Evolutionary conservation across 2,329 filamentous ascomycete species (phyloP).

Genomic region (Fusarium mundagurra): DNA sequence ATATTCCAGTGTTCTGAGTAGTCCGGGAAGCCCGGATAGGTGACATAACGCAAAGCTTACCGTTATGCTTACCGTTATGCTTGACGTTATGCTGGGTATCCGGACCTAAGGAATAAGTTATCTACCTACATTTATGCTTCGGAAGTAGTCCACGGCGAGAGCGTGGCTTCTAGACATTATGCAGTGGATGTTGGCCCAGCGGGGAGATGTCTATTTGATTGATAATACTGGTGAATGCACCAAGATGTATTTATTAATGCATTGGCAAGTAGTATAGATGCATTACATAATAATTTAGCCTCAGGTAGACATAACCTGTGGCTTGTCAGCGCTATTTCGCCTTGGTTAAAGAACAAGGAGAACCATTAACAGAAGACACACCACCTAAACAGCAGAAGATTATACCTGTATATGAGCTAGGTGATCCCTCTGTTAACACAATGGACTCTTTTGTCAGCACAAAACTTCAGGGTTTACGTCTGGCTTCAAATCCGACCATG

Average conservation of each 20-base stretch:
- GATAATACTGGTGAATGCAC: background rate
- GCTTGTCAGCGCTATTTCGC: background rate
- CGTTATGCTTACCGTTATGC: background rate
- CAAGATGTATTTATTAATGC: background rate
- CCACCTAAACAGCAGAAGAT: background rate
- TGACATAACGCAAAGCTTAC: background rate
- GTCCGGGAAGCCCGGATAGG: background rate
- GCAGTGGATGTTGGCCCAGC: fast-evolving
- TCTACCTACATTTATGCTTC: background rate
- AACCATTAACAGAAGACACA: background rate
- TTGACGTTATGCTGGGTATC: background rate
- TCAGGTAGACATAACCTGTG: background rate
- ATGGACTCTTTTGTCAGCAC: fast-evolving
- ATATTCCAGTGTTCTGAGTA: background rate
- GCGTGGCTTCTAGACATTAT: too few species aligned
- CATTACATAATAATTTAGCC: background rate
- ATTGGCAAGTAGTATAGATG: background rate
- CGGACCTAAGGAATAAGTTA: fast-evolving
- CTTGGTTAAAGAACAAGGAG: fast-evolving
- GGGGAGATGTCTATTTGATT: background rate
- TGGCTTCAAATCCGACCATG: background rate
- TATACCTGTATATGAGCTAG: background rate
- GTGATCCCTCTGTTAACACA: fast-evolving
- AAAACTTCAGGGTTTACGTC: background rate
- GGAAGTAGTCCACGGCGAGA: background rate